phyloP scores from a whole-genome alignment of 495 filamentous ascomycete species.

The Lophium mytilinum region DNA sequence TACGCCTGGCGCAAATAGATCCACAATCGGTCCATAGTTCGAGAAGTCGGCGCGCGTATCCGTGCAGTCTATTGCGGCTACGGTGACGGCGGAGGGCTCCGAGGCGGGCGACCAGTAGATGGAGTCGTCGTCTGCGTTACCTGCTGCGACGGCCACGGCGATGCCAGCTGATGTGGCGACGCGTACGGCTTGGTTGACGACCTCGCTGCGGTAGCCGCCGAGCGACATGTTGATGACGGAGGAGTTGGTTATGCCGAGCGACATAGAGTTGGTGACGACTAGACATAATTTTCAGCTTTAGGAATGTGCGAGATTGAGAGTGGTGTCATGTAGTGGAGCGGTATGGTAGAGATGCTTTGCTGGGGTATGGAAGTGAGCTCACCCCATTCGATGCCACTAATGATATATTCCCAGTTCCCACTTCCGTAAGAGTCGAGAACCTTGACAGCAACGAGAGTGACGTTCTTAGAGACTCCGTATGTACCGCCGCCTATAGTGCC shows the following conservation, averaged over 20 bases:
- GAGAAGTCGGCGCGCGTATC: constrained; percentile 30
- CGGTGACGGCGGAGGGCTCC: constrained; percentile 30
- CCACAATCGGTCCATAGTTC: constrained; percentile 34
- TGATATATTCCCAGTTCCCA: no score
- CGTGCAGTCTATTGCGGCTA: constrained; percentile 34
- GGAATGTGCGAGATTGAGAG: constrained; percentile 43
- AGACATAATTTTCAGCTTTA: constrained; percentile 39
- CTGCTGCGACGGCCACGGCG: constrained; percentile 23
- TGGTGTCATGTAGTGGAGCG: not conserved
- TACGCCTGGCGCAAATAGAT: constrained; percentile 35
- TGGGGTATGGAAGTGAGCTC: no score
- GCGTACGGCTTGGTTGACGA: constrained; percentile 17
- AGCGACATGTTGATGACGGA: constrained; percentile 25
- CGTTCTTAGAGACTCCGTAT: constrained; percentile 59
- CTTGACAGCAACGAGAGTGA: constrained; percentile 54
- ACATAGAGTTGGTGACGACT: constrained; percentile 41
- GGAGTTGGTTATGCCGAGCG: constrained; percentile 15
- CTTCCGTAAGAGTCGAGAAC: constrained; percentile 47
- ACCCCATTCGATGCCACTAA: no score
- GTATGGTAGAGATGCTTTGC: no score
- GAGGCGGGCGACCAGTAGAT: constrained; percentile 24
- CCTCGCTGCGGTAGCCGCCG: constrained; percentile 19
- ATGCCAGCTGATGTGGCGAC: constrained; percentile 13
- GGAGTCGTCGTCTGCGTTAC: constrained; percentile 19
- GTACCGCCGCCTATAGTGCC: constrained; percentile 51